Evolutionary conservation across 148 eudicot species (phyloP).

Genomic region (Tetragonia tetragonoides): DNA sequence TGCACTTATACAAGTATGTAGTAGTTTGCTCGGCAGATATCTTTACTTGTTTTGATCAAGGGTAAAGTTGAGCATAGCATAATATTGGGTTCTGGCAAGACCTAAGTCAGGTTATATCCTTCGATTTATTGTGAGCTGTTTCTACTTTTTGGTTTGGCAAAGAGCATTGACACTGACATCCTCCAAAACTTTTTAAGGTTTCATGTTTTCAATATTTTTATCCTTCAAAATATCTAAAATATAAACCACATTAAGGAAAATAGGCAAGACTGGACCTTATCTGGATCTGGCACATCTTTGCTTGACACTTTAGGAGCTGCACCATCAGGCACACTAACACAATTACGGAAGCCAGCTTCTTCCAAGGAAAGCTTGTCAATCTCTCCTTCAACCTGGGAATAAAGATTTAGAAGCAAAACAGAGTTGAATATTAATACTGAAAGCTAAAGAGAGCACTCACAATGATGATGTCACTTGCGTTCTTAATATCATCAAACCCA

Average conservation of each 20-base stretch:
- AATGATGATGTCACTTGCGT: constrained; percentile 69
- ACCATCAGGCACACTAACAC: constrained; percentile 98
- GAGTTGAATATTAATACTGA: not conserved
- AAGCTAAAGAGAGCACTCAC: constrained; percentile 36
- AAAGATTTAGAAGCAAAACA: constrained; percentile 13
- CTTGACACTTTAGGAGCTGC: constrained; percentile 73
- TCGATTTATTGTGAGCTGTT: not conserved
- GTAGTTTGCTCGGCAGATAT: not conserved
- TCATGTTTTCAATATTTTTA: not conserved
- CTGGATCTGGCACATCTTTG: constrained; percentile 71
- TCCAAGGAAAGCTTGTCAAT: constrained; percentile 98
- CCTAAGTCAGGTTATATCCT: not conserved
- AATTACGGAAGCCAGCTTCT: constrained; percentile 91
- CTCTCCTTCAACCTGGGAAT: constrained; percentile 91
- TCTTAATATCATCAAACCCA: constrained; percentile 85
- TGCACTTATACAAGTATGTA: too few species aligned
- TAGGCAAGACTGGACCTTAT: constrained; percentile 45
- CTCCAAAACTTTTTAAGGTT: not conserved
- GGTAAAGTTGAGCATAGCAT: not conserved
- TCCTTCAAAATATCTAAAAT: not conserved
- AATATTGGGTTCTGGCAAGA: not conserved
- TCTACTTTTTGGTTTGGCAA: not conserved
- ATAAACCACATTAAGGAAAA: constrained; percentile 1
- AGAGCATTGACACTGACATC: not conserved
- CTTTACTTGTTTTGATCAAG: not conserved